These are phyloP conservation scores for Crithidia acanthocephali DNA, from an alignment of 208 protist genomes.

Conservation along the genomic window DNA sequence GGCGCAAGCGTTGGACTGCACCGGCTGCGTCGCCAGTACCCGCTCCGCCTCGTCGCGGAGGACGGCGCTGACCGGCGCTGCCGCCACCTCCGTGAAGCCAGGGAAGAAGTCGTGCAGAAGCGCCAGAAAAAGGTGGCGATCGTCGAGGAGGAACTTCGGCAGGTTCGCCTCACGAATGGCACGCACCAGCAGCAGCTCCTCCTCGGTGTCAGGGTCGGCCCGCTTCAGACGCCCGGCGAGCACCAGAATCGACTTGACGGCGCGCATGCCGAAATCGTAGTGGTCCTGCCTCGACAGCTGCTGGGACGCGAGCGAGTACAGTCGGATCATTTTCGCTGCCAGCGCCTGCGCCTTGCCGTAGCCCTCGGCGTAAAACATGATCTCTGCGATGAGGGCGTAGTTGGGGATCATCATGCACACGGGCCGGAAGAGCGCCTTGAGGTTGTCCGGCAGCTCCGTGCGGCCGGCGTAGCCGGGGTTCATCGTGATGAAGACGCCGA, in stretches of 20 bases:
- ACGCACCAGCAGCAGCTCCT: conserved; percentile 92
- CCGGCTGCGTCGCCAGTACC: conserved; percentile 54
- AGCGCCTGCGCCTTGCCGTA: conserved; percentile 92
- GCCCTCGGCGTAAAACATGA: conserved; percentile 98
- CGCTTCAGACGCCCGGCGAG: conserved; percentile 93
- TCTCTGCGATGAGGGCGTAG: conserved; percentile 96
- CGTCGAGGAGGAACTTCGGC: conserved; percentile 93
- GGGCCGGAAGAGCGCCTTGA: conserved; percentile 96
- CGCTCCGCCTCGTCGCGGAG: conserved; percentile 50
- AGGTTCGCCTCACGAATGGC: conserved; percentile 94
- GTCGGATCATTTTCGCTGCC: conserved; percentile 95
- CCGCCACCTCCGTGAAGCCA: conserved; percentile 21
- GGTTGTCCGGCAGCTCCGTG: conserved; percentile 97
- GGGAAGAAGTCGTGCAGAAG: conserved; percentile 95
- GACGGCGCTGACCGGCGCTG: conserved; percentile 60
- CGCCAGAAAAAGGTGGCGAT: conserved; percentile 90
- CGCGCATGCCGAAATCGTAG: conserved; percentile 97
- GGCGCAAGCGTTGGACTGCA: background rate
- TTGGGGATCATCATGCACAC: conserved; percentile 98
- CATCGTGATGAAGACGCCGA: conserved; percentile 98
- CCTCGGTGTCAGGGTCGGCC: conserved; percentile 77
- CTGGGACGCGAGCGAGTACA: conserved; percentile 95
- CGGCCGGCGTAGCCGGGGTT: conserved; percentile 98
- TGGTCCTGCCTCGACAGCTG: conserved; percentile 97
- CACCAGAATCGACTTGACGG: conserved; percentile 95